Conservation (phyloP, 2,329 filamentous ascomycete genomes). For the Monilinia aucupariae region DNA sequence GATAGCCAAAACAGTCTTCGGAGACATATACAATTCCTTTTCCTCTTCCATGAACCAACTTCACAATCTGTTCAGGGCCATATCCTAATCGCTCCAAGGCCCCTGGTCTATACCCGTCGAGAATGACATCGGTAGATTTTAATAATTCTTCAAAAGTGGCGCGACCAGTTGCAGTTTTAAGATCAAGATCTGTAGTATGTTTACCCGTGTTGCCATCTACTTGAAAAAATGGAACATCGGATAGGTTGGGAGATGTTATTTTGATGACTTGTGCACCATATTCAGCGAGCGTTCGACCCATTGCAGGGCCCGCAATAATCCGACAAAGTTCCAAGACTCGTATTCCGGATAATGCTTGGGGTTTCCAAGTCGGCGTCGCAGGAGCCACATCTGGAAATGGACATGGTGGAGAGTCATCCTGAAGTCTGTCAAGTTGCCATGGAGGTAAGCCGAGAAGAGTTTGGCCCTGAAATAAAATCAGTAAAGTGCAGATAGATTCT, state of each 20-base stretch:
- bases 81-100: constrained; percentile 60
- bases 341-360: constrained; percentile 48
- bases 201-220: constrained; percentile 69
- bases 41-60: constrained; percentile 48
- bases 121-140: constrained; percentile 57
- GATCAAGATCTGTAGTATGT: constrained; percentile 57
- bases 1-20: constrained; percentile 66
- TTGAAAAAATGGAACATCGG: constrained; percentile 67
- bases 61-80: constrained; percentile 48
- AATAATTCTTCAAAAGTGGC: constrained; percentile 54
- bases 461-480: constrained; percentile 35
- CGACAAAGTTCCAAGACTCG: constrained; percentile 71
- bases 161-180: constrained; percentile 51
- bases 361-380: constrained; percentile 20
- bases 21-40: constrained; percentile 63
- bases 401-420: constrained; percentile 39
- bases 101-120: constrained; percentile 66
- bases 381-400: constrained; percentile 36
- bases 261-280: constrained; percentile 72
- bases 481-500: not conserved
- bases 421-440: constrained; percentile 46
- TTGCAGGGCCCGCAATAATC: constrained; percentile 70
- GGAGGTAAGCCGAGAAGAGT: constrained; percentile 39
- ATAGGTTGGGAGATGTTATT: constrained; percentile 61
- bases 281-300: constrained; percentile 66